A percentile compares a stretch with the other conserved stretches of the same genome.
Conservation (phyloP, 495 filamentous ascomycete species). For the Trichocladium antarcticum region DNA sequence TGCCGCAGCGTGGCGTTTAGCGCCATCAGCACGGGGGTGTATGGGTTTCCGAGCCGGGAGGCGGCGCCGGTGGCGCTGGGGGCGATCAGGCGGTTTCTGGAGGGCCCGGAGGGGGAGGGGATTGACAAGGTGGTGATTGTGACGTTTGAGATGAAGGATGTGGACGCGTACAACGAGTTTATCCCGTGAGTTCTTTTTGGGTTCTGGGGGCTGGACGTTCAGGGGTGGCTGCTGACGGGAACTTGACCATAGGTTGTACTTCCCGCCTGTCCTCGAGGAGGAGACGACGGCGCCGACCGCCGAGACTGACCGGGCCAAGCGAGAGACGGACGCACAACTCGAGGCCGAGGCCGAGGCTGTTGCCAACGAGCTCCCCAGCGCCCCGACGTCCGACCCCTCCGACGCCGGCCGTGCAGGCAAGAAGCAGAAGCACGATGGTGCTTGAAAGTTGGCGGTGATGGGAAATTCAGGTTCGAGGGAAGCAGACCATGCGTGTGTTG, state of each 20-base stretch:
- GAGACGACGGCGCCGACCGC: slow-evolving; percentile 1
- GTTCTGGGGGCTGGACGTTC: background rate
- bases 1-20: slow-evolving; percentile 70
- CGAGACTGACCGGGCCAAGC: slow-evolving; percentile 8
- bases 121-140: slow-evolving; percentile 72
- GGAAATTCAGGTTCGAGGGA: background rate
- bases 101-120: slow-evolving; percentile 41
- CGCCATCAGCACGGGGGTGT: slow-evolving; percentile 76
- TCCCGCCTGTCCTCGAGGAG: slow-evolving; percentile 28
- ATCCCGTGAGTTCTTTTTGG: slow-evolving; percentile 57
- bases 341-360: slow-evolving; percentile 25
- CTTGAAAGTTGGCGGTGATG: background rate
- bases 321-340: slow-evolving; percentile 15
- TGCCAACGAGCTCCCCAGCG: slow-evolving; percentile 26
- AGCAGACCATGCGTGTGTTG: background rate
- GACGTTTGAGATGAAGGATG: slow-evolving; percentile 68
- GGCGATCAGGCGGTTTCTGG: slow-evolving; percentile 60
- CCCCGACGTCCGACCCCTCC: slow-evolving; percentile 27
- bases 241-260: slow-evolving; percentile 19
- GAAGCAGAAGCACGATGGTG: slow-evolving; percentile 25
- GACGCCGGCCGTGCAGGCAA: slow-evolving; percentile 25
- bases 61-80: slow-evolving; percentile 59
- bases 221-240: background rate
- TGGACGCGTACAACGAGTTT: slow-evolving; percentile 51
- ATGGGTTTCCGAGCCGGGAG: slow-evolving; percentile 67